phyloP scores from a whole-genome alignment of 192 early-diverging fungal genomes.

The Borealophlyctis nickersoniae region DNA sequence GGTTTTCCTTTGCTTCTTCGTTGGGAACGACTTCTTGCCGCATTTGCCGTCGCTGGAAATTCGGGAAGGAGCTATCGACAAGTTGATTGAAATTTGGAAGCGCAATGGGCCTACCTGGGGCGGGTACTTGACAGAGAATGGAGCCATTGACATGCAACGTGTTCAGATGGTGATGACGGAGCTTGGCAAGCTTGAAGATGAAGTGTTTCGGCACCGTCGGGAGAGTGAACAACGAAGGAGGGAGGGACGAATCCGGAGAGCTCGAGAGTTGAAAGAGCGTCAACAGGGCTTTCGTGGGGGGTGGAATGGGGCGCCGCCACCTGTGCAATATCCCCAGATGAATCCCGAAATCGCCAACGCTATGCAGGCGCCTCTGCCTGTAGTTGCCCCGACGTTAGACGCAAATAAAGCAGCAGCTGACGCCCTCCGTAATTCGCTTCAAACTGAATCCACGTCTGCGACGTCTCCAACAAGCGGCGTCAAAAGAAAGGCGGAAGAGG shows the following conservation, averaged over 20 bases:
- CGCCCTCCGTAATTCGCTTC: constrained; percentile 34
- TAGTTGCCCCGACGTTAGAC: constrained; percentile 14
- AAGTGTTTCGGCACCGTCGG: constrained; percentile 45
- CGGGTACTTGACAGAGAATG: constrained; percentile 88
- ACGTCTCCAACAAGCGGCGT: background rate
- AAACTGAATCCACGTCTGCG: background rate
- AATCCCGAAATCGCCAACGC: background rate
- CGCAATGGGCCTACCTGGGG: constrained; percentile 47
- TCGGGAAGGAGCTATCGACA: constrained; percentile 77
- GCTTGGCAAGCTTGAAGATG: constrained; percentile 50
- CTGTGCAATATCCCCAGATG: background rate
- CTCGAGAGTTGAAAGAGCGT: constrained; percentile 23
- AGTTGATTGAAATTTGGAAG: constrained; percentile 61
- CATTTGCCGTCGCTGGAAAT: constrained; percentile 93
- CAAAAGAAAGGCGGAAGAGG: constrained; percentile 25
- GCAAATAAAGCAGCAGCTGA: constrained; percentile 48
- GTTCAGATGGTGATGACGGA: constrained; percentile 47
- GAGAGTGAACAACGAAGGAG: constrained; percentile 44
- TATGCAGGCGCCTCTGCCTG: background rate
- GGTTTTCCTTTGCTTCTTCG: constrained; percentile 87
- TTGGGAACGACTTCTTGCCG: constrained; percentile 98
- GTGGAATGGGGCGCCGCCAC: background rate
- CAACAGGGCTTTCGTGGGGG: background rate
- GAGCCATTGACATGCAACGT: constrained; percentile 53
- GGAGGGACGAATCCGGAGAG: constrained; percentile 26